Base-by-base conservation (phyloP, 2,329 filamentous ascomycete genomes). In the Kalmusia sp. region DNA sequence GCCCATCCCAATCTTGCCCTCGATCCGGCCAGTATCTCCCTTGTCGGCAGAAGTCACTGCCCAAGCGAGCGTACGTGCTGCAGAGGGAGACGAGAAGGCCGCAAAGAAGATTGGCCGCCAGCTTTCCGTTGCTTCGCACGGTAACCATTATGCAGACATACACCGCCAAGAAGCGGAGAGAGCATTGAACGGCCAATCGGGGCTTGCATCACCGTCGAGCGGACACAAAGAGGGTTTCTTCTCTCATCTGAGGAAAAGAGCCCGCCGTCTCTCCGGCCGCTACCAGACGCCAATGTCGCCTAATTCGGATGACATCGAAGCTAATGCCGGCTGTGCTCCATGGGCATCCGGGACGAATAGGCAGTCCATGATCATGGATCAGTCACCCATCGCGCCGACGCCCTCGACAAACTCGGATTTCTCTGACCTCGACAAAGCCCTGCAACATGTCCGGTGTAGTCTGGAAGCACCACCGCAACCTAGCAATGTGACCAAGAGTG, bases 151-250 rank as follows among this genome's bases (percentile, higher is more conserved):
- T 73, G 85, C 92, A 24, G 93, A 97, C 67, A 80, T 91, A 61
- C 92, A 96, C 72, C 85, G 93, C 50, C 91, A 93, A 76, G 92
- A 98, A 75, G 92, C 93, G 12, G 93, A 98, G 75, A 85, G 91
- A 58, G 92, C 92, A 31, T 82, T 98, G 39, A 97, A 92, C 70
- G 95, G 93, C 48, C 87, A 89, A 65, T 84, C 83, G 28, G 90
- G 88, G 19, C 80, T 93, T 21, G 87, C 84, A 14, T 95, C 92
- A 5, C 91, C 92, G 3, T 87, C 88, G 0, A 88, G 84, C 65
- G 90, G 85, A 15, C 90, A 92, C 51, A 96, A 96, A 70, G 95
- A 99, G 74, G 92, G 95, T 75, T 99, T 99, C 80, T 99, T 99
- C 77, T 98, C 95, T 0, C 95, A 99, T 72, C 83, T 99, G 6